Base-by-base conservation (phyloP, 2,329 filamentous ascomycete species). In the Trichoderma harzianum region DNA sequence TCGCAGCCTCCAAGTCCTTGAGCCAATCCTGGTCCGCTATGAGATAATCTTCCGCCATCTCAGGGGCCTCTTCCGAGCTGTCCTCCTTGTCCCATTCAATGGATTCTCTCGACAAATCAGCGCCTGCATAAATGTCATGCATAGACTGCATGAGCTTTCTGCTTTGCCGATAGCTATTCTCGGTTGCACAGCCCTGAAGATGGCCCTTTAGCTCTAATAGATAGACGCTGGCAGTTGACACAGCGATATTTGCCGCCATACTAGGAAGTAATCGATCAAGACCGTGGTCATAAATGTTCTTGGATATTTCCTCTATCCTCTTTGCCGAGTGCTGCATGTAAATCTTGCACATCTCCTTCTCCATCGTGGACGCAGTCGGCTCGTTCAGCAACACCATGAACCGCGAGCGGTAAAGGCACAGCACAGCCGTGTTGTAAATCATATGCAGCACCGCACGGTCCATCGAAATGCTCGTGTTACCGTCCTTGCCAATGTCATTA, bases 311-410 rank as follows among this genome's bases (percentile, higher is more conserved):
- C 11, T 51, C 67, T 14, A 69, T 69, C 14, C 67, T 30, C 57
- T 69, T 69, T 0, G 67, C 67, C n/a, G 67, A 69, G 57, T 69
- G 67, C 30, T 69, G 67, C 67, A 69, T 69, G 39, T 69, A 61
- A 2, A 61, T 62, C 57, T 62, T 69, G 16, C 67, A 69, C 67
- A 69, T 62, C 36, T 69, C 67, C 57, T 53, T 69, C 21, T 69
- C 67, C 67, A 69, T 62, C 18, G 39, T 14, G 1, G 67, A 69
- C 24, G 67, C 55, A 3, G 18, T 24, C 2, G 39, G 34, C 8
- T 51, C 39, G 21, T 53, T 61, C 5, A 62, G 30, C 39, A 69
- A 14, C 28, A 24, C 67, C 67, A 69, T 28, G 16, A 62, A 69
- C 3, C 67, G 21, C 4, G 67, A 69, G 28, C 67, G 67, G 26